Evolutionary conservation across 1,284 basidiomycete genomes (phyloP), one percentile per base, ranked within the genome.

Genomic region (Ustilago trichophora): DNA sequence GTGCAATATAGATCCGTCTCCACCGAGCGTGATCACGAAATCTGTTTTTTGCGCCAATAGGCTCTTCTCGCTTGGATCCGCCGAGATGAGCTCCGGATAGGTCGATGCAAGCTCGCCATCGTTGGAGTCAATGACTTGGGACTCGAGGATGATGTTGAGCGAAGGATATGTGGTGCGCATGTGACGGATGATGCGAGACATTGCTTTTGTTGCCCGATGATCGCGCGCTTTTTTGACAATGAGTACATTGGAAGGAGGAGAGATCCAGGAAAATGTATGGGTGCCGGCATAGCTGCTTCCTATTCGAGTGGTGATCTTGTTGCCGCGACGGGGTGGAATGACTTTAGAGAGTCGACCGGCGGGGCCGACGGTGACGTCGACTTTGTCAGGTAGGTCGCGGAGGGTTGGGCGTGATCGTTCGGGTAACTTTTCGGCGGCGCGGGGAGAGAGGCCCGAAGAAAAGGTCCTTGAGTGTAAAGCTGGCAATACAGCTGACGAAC

Each of bases 1-100:
- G 78, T 96, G 93, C 4, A 98, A 85, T 43, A 98, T 94, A 2
- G 95, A 97, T 3, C 94, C 94, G 79, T 98, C 94, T 21, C 94
- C 94, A 43, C 94, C 94, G 2, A 98, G 83, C 0, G 94, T 96
- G 26, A 98, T 87, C 13, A 96, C 89, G 8, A 98, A 85, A 80
- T 95, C 91, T 5, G 66, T 72, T 72, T 80, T 80, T 25, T 48
- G 37, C 6, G 62, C 59, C 18, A 81, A 43, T 10, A 56, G 3
- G 2, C n/a, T 6, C 32, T 69, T 62, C 12, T 76, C 60, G 4
- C 13, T 24, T 0, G 44, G 22, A 21, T 51, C 40, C 3, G 67
- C 62, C 13, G 60, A 46, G 1, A 70, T 29, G 12, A 70, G 62
- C 24, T 70, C 48, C 6, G 67, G 56, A 13, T 50, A 57, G 4